A percentile compares a stretch with the other conserved stretches of the same genome.
Conservation (phyloP, 495 filamentous ascomycete genomes). For the Elaphomyces granulatus region DNA sequence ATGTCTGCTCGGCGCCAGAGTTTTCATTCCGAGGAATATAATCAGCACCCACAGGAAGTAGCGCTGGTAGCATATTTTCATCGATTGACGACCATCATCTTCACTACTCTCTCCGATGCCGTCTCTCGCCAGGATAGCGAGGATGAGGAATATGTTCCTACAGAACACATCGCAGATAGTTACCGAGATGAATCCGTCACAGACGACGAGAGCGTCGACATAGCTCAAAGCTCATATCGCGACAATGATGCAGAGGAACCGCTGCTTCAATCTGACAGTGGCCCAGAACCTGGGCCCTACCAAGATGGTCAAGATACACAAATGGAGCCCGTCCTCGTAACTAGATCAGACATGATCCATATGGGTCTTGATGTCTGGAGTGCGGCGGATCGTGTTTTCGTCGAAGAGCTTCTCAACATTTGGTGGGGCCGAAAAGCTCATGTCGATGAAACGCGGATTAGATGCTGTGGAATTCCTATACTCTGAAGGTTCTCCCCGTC, state of each 20-base stretch:
- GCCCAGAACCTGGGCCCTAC: not conserved
- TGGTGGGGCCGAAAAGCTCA: slow-evolving; percentile 60
- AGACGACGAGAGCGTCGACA: slow-evolving; percentile 16
- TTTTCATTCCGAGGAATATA: slow-evolving; percentile 25
- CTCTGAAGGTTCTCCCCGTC: slow-evolving; percentile 36
- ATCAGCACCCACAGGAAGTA: slow-evolving; percentile 42
- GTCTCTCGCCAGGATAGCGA: slow-evolving; percentile 44
- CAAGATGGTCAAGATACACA: not conserved
- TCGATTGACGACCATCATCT: slow-evolving; percentile 56
- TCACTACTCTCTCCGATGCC: slow-evolving; percentile 48
- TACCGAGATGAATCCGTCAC: slow-evolving; percentile 30
- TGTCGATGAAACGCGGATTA: slow-evolving; percentile 56
- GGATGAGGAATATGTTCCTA: slow-evolving; percentile 33
- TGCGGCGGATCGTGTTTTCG: slow-evolving; percentile 56
- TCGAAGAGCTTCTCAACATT: slow-evolving; percentile 46
- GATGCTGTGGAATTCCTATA: slow-evolving; percentile 70
- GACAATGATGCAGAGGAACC: slow-evolving; percentile 1
- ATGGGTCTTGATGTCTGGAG: slow-evolving; percentile 90
- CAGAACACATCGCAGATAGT: slow-evolving; percentile 3
- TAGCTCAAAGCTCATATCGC: not conserved
- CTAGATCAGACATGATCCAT: slow-evolving; percentile 52
- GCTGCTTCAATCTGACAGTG: not conserved
- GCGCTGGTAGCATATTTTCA: slow-evolving; percentile 88
- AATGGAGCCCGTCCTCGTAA: slow-evolving; percentile 37
- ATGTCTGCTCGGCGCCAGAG: slow-evolving; percentile 19